Conservation (phyloP, 1,139 yeast genomes). For the Trichomonascaceae sp. region DNA sequence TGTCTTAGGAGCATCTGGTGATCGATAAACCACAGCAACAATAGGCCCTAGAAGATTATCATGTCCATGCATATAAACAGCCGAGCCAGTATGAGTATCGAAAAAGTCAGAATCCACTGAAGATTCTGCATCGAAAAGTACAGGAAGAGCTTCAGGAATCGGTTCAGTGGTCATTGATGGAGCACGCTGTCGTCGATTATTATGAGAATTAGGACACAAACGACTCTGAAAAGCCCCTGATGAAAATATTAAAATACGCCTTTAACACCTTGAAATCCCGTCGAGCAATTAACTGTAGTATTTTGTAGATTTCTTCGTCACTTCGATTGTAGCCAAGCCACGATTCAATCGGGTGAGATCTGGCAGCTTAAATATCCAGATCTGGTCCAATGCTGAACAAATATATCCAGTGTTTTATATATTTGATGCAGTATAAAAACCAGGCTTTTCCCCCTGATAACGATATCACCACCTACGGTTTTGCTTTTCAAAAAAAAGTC, state of each 20-base stretch:
- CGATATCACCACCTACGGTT: neutral
- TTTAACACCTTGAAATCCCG: neutral
- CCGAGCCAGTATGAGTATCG: conserved; percentile 20
- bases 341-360: neutral
- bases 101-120: conserved; percentile 21
- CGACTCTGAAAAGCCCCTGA: no score
- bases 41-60: conserved; percentile 33
- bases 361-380: neutral
- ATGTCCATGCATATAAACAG: conserved; percentile 35
- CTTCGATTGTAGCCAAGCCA: neutral
- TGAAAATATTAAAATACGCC: neutral
- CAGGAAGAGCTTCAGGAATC: neutral
- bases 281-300: neutral
- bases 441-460: neutral
- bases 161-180: neutral
- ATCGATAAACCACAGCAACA: conserved; percentile 29
- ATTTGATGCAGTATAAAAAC: neutral
- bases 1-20: conserved; percentile 13
- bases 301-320: neutral
- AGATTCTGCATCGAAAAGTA: conserved; percentile 29
- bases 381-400: neutral
- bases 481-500: neutral
- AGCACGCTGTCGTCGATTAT: no score
- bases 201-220: no score
- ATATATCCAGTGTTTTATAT: neutral